Conservation (phyloP, 2,329 filamentous ascomycete genomes). For the Nigrospora osmanthi region DNA sequence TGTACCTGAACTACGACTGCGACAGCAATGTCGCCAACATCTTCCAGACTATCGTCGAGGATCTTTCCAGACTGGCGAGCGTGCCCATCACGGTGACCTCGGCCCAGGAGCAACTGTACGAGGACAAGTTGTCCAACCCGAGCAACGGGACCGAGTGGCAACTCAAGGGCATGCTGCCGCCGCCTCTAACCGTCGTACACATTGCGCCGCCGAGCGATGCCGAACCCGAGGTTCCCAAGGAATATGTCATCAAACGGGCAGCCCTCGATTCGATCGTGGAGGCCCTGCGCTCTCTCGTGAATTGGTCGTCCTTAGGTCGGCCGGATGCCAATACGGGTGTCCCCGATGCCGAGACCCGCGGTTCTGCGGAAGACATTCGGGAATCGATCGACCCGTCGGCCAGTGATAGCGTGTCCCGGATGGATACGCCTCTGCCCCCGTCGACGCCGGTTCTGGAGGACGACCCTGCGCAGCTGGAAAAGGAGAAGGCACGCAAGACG, state of each 20-base stretch:
- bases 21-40: conserved; percentile 94
- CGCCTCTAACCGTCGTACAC: conserved; percentile 73
- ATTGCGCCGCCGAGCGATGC: conserved; percentile 53
- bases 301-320: conserved; percentile 68
- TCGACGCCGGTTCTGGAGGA: conserved; percentile 72
- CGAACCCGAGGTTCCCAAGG: conserved; percentile 71
- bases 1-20: conserved; percentile 97
- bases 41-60: conserved; percentile 91
- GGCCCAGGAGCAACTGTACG: conserved; percentile 76
- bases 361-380: conserved; percentile 48
- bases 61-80: conserved; percentile 81
- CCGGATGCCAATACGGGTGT: conserved; percentile 51
- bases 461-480: conserved; percentile 89
- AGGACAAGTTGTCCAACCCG: conserved; percentile 63
- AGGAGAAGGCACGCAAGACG: conserved; percentile 88
- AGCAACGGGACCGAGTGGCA: conserved; percentile 71
- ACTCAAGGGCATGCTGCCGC: conserved; percentile 74
- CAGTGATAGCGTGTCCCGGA: conserved; percentile 52
- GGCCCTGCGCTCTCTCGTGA: conserved; percentile 79
- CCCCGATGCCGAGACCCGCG: conserved; percentile 41
- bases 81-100: conserved; percentile 67
- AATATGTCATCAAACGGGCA: conserved; percentile 86
- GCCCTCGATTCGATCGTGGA: conserved; percentile 85
- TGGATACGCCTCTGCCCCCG: conserved; percentile 50
- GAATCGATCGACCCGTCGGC: conserved; percentile 70